These are phyloP conservation scores for Solioccasus polychromus DNA, from an alignment of 768 basidiomycete genomes.

Conservation along the genomic window DNA sequence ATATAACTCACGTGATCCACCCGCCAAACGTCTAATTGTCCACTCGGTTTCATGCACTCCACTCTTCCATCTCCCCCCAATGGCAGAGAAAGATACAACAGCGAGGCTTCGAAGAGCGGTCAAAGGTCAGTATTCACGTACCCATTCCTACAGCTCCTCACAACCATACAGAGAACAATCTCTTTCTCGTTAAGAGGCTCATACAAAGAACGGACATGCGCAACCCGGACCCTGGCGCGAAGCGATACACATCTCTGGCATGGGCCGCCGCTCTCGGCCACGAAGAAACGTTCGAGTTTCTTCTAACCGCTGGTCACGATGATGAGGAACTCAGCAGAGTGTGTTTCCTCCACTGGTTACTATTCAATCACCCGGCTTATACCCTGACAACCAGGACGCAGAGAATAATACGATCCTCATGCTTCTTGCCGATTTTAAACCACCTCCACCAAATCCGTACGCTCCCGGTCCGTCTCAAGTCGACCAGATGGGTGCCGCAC, in stretches of 20 bases:
- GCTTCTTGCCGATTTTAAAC: slow-evolving; percentile 82
- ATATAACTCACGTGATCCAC: slow-evolving; percentile 27
- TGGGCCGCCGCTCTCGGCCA: slow-evolving; percentile 90
- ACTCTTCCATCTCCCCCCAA: slow-evolving; percentile 34
- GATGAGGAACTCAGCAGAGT: slow-evolving; percentile 91
- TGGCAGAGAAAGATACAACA: slow-evolving; percentile 83
- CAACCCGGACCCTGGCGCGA: slow-evolving; percentile 77
- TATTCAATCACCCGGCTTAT: slow-evolving; percentile 15
- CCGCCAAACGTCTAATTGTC: slow-evolving; percentile 26
- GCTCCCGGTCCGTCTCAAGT: slow-evolving; percentile 45
- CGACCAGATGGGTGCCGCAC: slow-evolving; percentile 66
- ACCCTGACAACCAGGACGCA: slow-evolving; percentile 57
- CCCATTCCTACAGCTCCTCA: slow-evolving; percentile 7
- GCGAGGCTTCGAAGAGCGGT: slow-evolving; percentile 75
- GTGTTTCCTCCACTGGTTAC: slow-evolving; percentile 32
- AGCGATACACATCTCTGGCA: slow-evolving; percentile 82
- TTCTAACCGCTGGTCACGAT: slow-evolving; percentile 84
- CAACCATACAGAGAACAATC: slow-evolving; percentile 76
- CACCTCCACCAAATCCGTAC: slow-evolving; percentile 46
- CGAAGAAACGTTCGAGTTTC: slow-evolving; percentile 91
- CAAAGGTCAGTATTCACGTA: slow-evolving; percentile 48
- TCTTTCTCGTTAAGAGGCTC: slow-evolving; percentile 87
- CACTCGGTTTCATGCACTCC: slow-evolving; percentile 18
- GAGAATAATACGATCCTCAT: slow-evolving; percentile 94
- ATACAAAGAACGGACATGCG: slow-evolving; percentile 85